Conservation (phyloP, 1,139 yeast species). For the Yamadazyma sp. region DNA sequence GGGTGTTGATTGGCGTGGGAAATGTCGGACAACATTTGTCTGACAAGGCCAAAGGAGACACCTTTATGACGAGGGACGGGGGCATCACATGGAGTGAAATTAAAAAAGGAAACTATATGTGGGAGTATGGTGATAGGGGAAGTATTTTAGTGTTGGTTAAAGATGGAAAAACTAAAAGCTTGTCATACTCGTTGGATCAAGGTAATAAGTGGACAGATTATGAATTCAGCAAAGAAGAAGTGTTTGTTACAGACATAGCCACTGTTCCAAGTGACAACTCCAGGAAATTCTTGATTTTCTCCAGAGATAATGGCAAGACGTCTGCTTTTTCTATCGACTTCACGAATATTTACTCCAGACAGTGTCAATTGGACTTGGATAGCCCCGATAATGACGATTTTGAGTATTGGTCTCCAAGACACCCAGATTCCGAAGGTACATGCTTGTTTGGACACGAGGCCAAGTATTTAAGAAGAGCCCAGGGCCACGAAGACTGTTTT, state of each 20-base stretch:
- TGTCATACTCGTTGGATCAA: conserved; percentile 72
- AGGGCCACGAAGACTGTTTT: conserved; percentile 65
- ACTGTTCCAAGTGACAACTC: conserved; percentile 92
- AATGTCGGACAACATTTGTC: conserved; percentile 73
- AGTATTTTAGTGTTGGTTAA: conserved; percentile 75
- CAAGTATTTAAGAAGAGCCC: conserved; percentile 69
- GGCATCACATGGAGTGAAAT: conserved; percentile 88
- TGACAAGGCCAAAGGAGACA: conserved; percentile 52
- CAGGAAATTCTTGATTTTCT: conserved; percentile 55
- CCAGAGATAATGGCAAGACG: conserved; percentile 20
- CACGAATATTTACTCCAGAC: conserved; percentile 58
- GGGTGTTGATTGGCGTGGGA: conserved; percentile 84
- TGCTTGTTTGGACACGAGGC: conserved; percentile 93
- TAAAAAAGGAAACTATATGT: conserved; percentile 70
- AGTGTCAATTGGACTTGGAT: conserved; percentile 67
- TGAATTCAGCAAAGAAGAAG: conserved; percentile 57
- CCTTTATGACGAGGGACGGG: conserved; percentile 82
- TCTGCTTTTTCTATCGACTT: conserved; percentile 66
- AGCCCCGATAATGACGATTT: conserved; percentile 67
- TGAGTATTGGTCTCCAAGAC: conserved; percentile 79
- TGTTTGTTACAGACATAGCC: conserved; percentile 68
- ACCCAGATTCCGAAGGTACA: conserved; percentile 57
- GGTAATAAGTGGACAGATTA: conserved; percentile 76
- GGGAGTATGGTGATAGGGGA: conserved; percentile 98
- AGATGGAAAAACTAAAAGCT: conserved; percentile 52